Percentiles rank a stretch among this genome's conserved stretches.
phyloP scores from a whole-genome alignment of 495 filamentous ascomycete genomes.

The Aspergillus olivimuriae region DNA sequence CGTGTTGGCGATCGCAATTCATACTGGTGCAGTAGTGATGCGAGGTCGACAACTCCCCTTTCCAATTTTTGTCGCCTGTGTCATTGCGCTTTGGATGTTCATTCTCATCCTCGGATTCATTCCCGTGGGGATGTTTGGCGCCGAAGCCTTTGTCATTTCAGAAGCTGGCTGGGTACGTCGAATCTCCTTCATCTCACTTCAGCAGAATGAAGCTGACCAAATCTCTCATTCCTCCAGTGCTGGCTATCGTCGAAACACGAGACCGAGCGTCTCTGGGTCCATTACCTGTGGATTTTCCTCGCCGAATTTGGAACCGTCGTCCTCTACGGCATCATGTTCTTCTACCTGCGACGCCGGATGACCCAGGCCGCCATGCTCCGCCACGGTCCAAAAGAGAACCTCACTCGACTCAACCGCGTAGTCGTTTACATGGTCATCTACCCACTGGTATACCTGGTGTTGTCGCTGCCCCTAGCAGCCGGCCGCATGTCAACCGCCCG shows the following conservation, averaged over 20 bases:
- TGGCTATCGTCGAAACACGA: conserved; percentile 60
- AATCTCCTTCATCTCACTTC: no score
- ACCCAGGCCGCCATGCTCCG: conserved; percentile 29
- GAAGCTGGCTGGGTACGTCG: conserved; percentile 42
- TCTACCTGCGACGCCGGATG: conserved; percentile 47
- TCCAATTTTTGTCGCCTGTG: conserved; percentile 38
- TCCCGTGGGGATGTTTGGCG: conserved; percentile 45
- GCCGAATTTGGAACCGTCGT: conserved; percentile 54
- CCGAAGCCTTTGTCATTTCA: conserved; percentile 50
- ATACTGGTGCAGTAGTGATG: conserved; percentile 58
- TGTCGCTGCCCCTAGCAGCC: conserved; percentile 62
- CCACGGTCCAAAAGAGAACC: conserved; percentile 28
- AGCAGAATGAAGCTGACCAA: conserved; percentile 6
- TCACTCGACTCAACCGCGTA: conserved; percentile 39
- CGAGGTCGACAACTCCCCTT: conserved; percentile 50
- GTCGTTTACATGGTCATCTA: conserved; percentile 68
- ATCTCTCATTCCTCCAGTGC: conserved; percentile 45
- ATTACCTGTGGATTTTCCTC: conserved; percentile 75
- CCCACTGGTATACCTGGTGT: conserved; percentile 61
- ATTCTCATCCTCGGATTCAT: conserved; percentile 49
- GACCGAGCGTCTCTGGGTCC: conserved; percentile 57
- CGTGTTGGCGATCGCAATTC: conserved; percentile 58
- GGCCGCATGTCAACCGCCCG: conserved; percentile 59
- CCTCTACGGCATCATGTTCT: conserved; percentile 59
- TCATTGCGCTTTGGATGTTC: conserved; percentile 51